Evolutionary conservation across 306 rosid species (phyloP).

Genomic region (Cucurbita ficifolia): DNA sequence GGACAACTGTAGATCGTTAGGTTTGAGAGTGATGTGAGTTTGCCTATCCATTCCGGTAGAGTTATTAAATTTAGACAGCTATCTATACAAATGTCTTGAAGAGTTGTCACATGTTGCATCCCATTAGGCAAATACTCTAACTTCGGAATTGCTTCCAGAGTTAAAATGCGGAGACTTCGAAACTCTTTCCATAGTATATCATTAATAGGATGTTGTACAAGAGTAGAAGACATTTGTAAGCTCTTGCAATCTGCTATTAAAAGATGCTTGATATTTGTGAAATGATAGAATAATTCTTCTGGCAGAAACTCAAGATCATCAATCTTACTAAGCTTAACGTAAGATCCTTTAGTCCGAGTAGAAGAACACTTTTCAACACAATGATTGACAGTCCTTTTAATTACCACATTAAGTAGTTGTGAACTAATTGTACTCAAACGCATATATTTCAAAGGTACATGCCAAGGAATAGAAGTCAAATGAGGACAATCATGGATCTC

Average conservation of each 20-base stretch:
- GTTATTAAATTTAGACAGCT: neutral
- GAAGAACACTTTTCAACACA: too few species aligned
- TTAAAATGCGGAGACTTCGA: neutral
- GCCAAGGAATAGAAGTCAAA: neutral
- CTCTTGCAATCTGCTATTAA: neutral
- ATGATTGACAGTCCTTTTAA: too few species aligned
- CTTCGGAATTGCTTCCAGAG: neutral
- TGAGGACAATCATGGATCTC: neutral
- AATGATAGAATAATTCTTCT: neutral
- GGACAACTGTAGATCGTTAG: neutral
- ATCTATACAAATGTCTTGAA: neutral
- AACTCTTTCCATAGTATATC: neutral
- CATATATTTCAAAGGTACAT: neutral
- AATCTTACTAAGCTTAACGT: neutral
- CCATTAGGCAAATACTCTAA: neutral
- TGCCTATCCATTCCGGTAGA: neutral
- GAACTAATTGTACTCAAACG: too few species aligned
- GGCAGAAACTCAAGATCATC: neutral
- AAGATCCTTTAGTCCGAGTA: neutral
- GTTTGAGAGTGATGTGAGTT: neutral
- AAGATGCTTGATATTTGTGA: neutral
- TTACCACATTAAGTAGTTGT: too few species aligned
- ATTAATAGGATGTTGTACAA: too few species aligned
- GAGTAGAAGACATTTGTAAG: neutral
- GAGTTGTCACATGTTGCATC: neutral